Percentiles rank a stretch among this genome's conserved stretches.
Evolutionary conservation across 2,329 filamentous ascomycete genomes (phyloP).

Genomic region (Daldinia sp.): DNA sequence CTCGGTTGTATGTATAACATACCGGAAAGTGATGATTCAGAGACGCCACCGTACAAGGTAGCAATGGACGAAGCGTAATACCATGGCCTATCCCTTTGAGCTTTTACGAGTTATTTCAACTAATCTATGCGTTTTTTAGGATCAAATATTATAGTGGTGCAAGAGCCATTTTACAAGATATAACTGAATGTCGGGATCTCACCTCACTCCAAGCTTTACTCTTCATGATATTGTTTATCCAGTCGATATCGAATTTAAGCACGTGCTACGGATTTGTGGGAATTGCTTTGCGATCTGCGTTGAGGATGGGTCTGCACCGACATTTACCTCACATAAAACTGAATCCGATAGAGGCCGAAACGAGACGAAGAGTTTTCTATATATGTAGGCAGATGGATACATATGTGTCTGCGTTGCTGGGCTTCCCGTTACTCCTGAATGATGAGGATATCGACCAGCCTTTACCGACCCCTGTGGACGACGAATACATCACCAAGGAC

Average conservation of each 20-base stretch:
- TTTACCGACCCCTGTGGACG: slow-evolving; percentile 70
- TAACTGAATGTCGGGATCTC: slow-evolving; percentile 76
- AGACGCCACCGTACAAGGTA: slow-evolving; percentile 47
- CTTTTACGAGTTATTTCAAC: slow-evolving; percentile 1
- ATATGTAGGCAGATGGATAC: slow-evolving; percentile 75
- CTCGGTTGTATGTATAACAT: slow-evolving; percentile 66
- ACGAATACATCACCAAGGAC: slow-evolving; percentile 70
- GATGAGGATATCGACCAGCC: slow-evolving; percentile 73
- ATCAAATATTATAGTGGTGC: slow-evolving; percentile 78
- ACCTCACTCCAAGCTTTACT: slow-evolving; percentile 77
- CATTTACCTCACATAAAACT: slow-evolving; percentile 71
- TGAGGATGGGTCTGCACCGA: slow-evolving; percentile 81
- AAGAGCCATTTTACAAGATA: slow-evolving; percentile 69
- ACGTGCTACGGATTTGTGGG: slow-evolving; percentile 84
- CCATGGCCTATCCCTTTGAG: not conserved
- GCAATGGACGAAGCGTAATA: slow-evolving; percentile 64
- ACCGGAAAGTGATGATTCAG: slow-evolving; percentile 37
- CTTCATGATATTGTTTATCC: slow-evolving; percentile 83
- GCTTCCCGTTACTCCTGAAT: slow-evolving; percentile 70
- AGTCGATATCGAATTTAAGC: slow-evolving; percentile 79
- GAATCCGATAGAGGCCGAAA: slow-evolving; percentile 69
- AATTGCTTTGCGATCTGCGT: slow-evolving; percentile 76
- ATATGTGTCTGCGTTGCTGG: slow-evolving; percentile 72
- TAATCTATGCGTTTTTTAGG: slow-evolving; percentile 54
- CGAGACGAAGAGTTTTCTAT: slow-evolving; percentile 71